Conservation (phyloP, 2,329 filamentous ascomycete species). For the Colletotrichum theobromicola region DNA sequence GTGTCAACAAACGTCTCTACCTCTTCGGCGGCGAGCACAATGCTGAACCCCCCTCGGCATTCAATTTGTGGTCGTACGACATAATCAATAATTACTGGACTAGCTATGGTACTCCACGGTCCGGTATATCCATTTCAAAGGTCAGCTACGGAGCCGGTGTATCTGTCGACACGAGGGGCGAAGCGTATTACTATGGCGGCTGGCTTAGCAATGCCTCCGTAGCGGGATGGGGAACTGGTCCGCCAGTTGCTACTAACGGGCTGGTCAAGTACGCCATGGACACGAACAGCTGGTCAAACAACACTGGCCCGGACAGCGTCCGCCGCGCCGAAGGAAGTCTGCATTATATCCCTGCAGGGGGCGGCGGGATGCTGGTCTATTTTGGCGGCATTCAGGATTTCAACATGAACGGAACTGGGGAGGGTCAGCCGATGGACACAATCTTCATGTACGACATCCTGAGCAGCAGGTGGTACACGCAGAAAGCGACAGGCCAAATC, state of each 20-base stretch:
- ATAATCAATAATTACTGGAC: slow-evolving; percentile 62
- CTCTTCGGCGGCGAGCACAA: slow-evolving; percentile 65
- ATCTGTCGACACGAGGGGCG: slow-evolving; percentile 56
- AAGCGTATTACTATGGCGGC: slow-evolving; percentile 68
- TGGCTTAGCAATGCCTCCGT: slow-evolving; percentile 62
- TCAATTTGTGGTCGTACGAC: slow-evolving; percentile 63
- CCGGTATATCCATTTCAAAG: slow-evolving; percentile 40
- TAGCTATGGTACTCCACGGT: slow-evolving; percentile 41
- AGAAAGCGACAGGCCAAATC: slow-evolving; percentile 58
- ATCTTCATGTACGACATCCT: slow-evolving; percentile 67
- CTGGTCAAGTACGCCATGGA: slow-evolving; percentile 64
- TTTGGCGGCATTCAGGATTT: slow-evolving; percentile 63
- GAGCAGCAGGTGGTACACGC: slow-evolving; percentile 64
- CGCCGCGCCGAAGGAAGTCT: slow-evolving; percentile 65
- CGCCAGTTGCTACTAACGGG: slow-evolving; percentile 52
- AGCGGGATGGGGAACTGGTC: slow-evolving; percentile 51
- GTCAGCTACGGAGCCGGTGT: slow-evolving; percentile 63
- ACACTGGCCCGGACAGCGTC: slow-evolving; percentile 55
- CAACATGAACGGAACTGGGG: slow-evolving; percentile 50
- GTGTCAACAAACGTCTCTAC: slow-evolving; percentile 67
- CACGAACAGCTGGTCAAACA: slow-evolving; percentile 55
- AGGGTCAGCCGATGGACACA: slow-evolving; percentile 49
- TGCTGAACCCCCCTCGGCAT: slow-evolving; percentile 45
- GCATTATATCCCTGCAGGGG: slow-evolving; percentile 64
- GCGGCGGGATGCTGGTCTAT: slow-evolving; percentile 64